Evolutionary conservation across 148 eudicot genomes (phyloP), one percentile per base, ranked within the genome.

Genomic region (Arctostaphylos glauca): DNA sequence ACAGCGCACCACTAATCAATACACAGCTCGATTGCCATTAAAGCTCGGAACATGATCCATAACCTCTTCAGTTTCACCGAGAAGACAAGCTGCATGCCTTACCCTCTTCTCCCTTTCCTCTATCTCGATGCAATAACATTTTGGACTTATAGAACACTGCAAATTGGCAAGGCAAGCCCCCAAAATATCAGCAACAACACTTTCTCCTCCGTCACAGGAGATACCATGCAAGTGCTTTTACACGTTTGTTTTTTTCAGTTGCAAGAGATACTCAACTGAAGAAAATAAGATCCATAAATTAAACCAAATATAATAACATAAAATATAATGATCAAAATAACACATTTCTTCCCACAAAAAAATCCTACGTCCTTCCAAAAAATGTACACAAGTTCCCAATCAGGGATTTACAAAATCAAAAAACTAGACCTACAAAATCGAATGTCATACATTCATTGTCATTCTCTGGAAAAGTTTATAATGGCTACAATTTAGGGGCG

Each of bases 1-100:
- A 3, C 43, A 21, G 80, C 18, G 2, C 83, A 64, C 86, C 88
- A 86, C 60, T 84, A 81, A 56, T 86, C 87, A 55, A 84, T 84
- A 52, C 19, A 81, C 49, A 21, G 53, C 49, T 25, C 52, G 52
- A n/a, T 80, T n/a, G 2, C 5, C 23, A 15, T 53, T 55, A 21
- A 84, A 48, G 7, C 31, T 14, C 6, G n/a, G 46, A 8, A 80
- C 12, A 6, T 46, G 8, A 5, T 25, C 52, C 10, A 49, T 44
- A 50, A 78, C 59, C 43, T 46, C 81, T 78, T 78, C 43, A 15
- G 55, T 16, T 59, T 59, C 81, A 46, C 70, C 81, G 0, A 78
- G 38, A 62, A 62, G 81, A 46, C 3, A 43, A 79, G 58, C 46
- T 19, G 54, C 73, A 12, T 1, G 56, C 81, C 43, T 14, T 19